Base-by-base conservation (phyloP, 1,284 basidiomycete species). In the Pseudozyma thailandica region DNA sequence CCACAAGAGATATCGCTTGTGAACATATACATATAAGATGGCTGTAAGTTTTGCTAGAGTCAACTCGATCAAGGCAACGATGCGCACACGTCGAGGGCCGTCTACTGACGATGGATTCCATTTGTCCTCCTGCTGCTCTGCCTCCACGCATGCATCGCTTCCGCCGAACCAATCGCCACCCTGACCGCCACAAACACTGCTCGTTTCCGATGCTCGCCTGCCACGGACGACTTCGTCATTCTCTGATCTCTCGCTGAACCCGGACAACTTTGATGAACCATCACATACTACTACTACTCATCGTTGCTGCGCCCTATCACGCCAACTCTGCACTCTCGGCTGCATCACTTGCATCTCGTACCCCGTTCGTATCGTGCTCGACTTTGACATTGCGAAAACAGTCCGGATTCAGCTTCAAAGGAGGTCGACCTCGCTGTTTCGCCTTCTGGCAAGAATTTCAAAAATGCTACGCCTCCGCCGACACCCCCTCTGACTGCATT, bases 341-440 rank as follows among this genome's bases (percentile, higher is more conserved):
- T 7, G 26, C 20, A 7, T 25, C 23, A 25, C 27, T 18, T 44
- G 6, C 6, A 25, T n/a, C 38, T 15, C 12, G 27, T 20, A 6
- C 3, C 12, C 26, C 35, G 9, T 25, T 49, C 25, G 12, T 30
- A n/a, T 27, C 31, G 31, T 13, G n/a, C 31, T 10, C 4, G 12
- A 18, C 16, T 5, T 38, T 38, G 38, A 23, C 10, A 6, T 41
- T 23, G 9, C 20, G 15, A 16, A 9, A 12, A 39, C 74, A 87
- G 87, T 86, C 86, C 69, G 90, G 90, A 58, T 90, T 87, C 84
- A 87, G 89, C 61, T 89, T 87, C 83, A 85, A 86, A 64, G 90
- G 89, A 82, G 90, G 90, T 88, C 89, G 90, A 79, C 90, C 92
- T 74, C 88, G 92, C 78, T 97, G 94, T 86, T 94, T 94, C 84